Evolutionary conservation across 495 filamentous ascomycete species (phyloP), one percentile per base, ranked within the genome.

Genomic region (Penicillium subrubescens): DNA sequence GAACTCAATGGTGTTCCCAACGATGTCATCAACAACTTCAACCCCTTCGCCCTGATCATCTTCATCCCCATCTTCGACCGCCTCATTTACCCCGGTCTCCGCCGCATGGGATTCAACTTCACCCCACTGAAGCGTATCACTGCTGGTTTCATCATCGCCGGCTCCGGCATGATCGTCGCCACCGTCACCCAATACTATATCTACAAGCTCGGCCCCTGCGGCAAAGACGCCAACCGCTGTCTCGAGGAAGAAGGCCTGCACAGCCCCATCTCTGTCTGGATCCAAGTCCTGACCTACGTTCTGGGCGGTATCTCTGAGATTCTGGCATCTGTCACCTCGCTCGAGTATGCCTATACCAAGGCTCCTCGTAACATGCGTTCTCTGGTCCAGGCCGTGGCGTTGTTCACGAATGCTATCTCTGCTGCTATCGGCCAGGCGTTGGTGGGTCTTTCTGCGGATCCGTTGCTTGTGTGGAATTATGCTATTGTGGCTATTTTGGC

Each of bases 331-430:
- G 83, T 91, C 67, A 89, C 87, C 15, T 81, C 77, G 1, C 79
- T 89, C 7, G 87, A 90, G 71, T 92, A 93, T 62, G 92, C 91
- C 6, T 93, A 87, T 73, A 90, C 87, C 68, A 92, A 94, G 77
- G 90, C 92, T 1, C 92, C 92, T 8, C 83, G 80, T 64, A 92
- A 89, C 74, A 92, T 94, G 89, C 83, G 89, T 11, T 89, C 87
- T 12, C 82, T 92, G 37, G 87, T 93, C 25, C 87, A 87, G 67
- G 84, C 88, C 6, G 76, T 92, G 44, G 83, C 83, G 33, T 82
- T 92, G 46, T 90, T 92, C 75, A 88, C 85, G 76, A 88, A 83
- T 48, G 91, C 90, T 37, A 82, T 93, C 72, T 84, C 86, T 0
- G 78, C 87, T 19, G 89, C 90, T 19, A 80, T 94, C 50, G 88